A percentile compares a stretch with the other conserved stretches of the same genome.
Conservation (phyloP, 495 filamentous ascomycete genomes). For the Immersiella caudata region DNA sequence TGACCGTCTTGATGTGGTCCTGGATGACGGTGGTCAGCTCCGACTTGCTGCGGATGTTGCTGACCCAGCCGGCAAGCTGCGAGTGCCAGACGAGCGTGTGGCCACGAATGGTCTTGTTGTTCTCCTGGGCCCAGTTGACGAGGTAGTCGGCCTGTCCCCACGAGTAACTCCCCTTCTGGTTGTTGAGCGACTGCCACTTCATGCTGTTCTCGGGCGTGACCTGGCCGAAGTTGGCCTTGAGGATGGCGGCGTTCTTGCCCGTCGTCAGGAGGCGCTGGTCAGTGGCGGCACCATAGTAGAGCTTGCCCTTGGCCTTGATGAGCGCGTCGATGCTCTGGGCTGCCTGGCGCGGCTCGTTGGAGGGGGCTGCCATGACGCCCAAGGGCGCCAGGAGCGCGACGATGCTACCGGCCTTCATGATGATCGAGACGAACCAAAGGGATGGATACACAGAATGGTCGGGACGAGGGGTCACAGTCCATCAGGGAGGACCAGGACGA, state of each 20-base stretch:
- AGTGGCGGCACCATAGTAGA: constrained; percentile 60
- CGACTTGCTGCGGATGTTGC: constrained; percentile 51
- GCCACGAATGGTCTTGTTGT: constrained; percentile 62
- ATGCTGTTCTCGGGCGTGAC: constrained; percentile 71
- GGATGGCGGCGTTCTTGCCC: constrained; percentile 56
- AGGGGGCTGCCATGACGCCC: constrained; percentile 39
- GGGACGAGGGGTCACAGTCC: constrained; percentile 55
- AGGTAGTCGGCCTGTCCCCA: constrained; percentile 58
- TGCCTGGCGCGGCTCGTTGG: constrained; percentile 43
- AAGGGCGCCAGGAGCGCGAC: constrained; percentile 41
- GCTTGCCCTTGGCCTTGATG: constrained; percentile 63
- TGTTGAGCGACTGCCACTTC: constrained; percentile 62
- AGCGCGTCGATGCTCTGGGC: constrained; percentile 54
- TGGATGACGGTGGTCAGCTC: constrained; percentile 58
- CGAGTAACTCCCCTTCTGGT: constrained; percentile 52
- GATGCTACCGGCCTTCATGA: constrained; percentile 45
- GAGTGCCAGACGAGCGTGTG: constrained; percentile 68
- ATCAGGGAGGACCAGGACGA: constrained; percentile 56
- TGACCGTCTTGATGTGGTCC: constrained; percentile 61
- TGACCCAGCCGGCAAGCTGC: constrained; percentile 66
- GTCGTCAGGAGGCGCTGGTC: constrained; percentile 56
- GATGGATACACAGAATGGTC: background rate
- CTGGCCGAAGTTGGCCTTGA: constrained; percentile 63
- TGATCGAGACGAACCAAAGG: constrained; percentile 10
- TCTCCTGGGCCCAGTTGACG: constrained; percentile 60